These are phyloP conservation scores for Actinomortierella wolfii DNA, from an alignment of 371 early-diverging fungal genomes.

Conservation along the genomic window DNA sequence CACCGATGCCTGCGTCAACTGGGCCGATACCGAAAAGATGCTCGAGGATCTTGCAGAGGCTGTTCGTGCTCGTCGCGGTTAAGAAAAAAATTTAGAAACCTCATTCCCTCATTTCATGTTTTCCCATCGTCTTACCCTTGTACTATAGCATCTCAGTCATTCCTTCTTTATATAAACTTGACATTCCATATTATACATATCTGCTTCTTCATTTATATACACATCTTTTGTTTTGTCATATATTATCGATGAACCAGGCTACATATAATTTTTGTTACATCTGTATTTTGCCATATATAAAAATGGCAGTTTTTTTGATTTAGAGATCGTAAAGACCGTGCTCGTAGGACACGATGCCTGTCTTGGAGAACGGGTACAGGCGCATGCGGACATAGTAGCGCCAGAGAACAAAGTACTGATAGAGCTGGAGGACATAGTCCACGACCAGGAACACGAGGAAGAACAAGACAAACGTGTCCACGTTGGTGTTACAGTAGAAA, in stretches of 20 bases:
- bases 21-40: constrained; percentile 75
- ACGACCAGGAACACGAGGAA: constrained; percentile 30
- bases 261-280: too few relatives aligned
- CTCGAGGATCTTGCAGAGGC: constrained; percentile 68
- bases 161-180: too few relatives aligned
- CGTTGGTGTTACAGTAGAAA: constrained; percentile 40
- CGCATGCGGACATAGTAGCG: constrained; percentile 46
- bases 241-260: too few relatives aligned
- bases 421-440: constrained; percentile 35
- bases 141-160: too few relatives aligned
- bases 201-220: too few relatives aligned
- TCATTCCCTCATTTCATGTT: background rate
- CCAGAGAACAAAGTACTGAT: constrained; percentile 47
- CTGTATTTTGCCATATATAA: too few relatives aligned
- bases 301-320: too few relatives aligned
- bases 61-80: constrained; percentile 65
- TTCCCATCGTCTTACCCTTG: background rate
- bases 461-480: constrained; percentile 32
- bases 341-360: constrained; percentile 18
- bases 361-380: constrained; percentile 39
- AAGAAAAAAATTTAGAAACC: background rate
- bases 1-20: constrained; percentile 83
- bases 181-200: too few relatives aligned
- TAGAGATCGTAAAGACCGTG: constrained; percentile 37
- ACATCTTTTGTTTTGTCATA: too few relatives aligned